Percentiles rank a stretch among this genome's conserved stretches.
phyloP scores from a whole-genome alignment of 805 yeast genomes.

The Saturnispora bothae region DNA sequence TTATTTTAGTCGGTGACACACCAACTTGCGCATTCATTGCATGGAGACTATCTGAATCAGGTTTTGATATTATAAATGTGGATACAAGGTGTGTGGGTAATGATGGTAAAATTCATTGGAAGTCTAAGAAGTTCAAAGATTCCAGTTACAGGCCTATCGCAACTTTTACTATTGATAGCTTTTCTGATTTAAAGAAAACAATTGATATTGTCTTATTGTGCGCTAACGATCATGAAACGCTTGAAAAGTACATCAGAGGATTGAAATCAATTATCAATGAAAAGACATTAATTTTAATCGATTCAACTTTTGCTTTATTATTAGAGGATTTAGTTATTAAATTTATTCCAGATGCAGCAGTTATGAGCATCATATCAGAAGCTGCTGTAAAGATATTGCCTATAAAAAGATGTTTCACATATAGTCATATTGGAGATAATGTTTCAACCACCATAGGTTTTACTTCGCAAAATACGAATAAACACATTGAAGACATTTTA shows the following conservation, averaged over 20 bases:
- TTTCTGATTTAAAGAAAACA: neutral
- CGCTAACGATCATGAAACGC: constrained; percentile 9
- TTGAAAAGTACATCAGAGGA: constrained; percentile 8
- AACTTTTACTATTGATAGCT: neutral
- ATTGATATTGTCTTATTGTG: constrained; percentile 19
- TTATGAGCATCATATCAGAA: constrained; percentile 20
- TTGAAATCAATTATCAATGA: constrained; percentile 9
- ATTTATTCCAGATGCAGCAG: constrained; percentile 10
- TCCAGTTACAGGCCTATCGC: constrained; percentile 4
- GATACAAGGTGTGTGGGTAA: constrained; percentile 3
- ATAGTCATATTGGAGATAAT: constrained; percentile 16
- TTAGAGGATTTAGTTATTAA: constrained; percentile 14
- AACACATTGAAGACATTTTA: constrained; percentile 6
- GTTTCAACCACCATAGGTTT: constrained; percentile 22
- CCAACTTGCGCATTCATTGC: constrained; percentile 22
- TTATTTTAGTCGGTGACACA: constrained; percentile 22
- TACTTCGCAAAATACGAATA: constrained; percentile 6
- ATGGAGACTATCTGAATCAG: constrained; percentile 20
- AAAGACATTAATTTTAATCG: constrained; percentile 20
- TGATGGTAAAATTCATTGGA: constrained; percentile 8
- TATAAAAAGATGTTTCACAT: constrained; percentile 9
- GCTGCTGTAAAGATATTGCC: constrained; percentile 16
- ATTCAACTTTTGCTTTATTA: constrained; percentile 18
- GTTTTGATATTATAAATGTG: constrained; percentile 14
- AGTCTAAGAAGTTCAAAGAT: constrained; percentile 7